Evolutionary conservation across 2,329 filamentous ascomycete species (phyloP).

Genomic region (Dryadomyces quercivorus): DNA sequence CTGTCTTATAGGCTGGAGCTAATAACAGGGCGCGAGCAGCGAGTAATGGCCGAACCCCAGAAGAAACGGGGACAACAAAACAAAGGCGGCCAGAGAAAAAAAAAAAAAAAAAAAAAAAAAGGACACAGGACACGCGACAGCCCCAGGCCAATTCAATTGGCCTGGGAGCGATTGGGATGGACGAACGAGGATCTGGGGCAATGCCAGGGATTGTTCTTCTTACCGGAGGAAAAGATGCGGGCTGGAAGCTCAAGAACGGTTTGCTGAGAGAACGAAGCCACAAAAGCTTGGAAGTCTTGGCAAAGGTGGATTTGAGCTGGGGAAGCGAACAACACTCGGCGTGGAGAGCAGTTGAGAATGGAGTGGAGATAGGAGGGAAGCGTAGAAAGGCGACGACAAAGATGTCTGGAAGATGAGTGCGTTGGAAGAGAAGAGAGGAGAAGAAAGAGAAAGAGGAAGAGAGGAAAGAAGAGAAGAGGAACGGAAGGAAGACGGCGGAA

Average conservation of each 20-base stretch:
- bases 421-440: constrained; percentile 1
- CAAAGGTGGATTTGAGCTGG: constrained; percentile 2
- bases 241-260: not conserved
- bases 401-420: constrained; percentile 2
- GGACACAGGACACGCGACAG: not conserved
- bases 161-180: no score
- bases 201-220: no score
- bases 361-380: constrained; percentile 3
- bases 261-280: not conserved
- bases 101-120: not conserved
- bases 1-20: constrained; percentile 2
- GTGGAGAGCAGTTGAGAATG: not conserved
- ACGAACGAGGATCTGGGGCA: no score
- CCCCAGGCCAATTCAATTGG: not conserved
- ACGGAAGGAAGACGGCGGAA: constrained; percentile 1
- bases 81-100: not conserved
- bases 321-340: constrained; percentile 6
- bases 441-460: not conserved
- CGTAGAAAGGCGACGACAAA: not conserved
- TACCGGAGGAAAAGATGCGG: not conserved
- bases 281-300: constrained; percentile 5
- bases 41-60: not conserved
- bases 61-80: not conserved
- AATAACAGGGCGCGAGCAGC: not conserved
- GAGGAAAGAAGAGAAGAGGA: not conserved